Conservation (phyloP, 129 eudicot genomes). For the Helianthus tuberosus region DNA sequence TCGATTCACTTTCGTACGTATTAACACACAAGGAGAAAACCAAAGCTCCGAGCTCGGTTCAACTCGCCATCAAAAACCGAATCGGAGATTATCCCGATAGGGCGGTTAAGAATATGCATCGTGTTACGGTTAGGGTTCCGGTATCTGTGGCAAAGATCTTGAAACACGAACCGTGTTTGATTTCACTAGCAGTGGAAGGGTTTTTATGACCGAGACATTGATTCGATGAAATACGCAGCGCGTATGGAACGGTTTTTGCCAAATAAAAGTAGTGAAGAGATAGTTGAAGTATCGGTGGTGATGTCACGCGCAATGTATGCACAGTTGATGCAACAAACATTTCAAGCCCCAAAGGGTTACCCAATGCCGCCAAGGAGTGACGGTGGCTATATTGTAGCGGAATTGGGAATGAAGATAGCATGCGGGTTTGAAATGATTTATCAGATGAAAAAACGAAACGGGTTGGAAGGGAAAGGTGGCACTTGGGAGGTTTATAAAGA, state of each 20-base stretch:
- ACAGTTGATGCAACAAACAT: conserved; percentile 82
- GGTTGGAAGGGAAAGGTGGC: conserved; percentile 79
- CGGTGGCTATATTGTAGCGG: conserved; percentile 67
- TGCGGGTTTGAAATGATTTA: conserved; percentile 98
- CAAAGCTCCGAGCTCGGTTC: conserved; percentile 37
- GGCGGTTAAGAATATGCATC: conserved; percentile 58
- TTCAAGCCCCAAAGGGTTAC: conserved; percentile 83
- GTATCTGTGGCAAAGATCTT: conserved; percentile 62
- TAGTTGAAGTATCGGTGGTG: conserved; percentile 59
- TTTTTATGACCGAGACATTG: conserved; percentile 90
- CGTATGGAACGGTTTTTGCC: conserved; percentile 75
- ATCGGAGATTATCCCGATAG: conserved; percentile 56
- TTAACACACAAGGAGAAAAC: conserved; percentile 25
- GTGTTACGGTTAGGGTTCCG: conserved; percentile 78
- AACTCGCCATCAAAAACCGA: conserved; percentile 38
- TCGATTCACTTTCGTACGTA: conserved; percentile 41
- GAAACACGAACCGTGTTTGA: conserved; percentile 72
- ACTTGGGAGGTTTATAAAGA: conserved; percentile 78
- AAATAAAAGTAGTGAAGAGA: conserved; percentile 57
- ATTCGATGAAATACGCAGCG: conserved; percentile 79
- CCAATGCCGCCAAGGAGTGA: conserved; percentile 77
- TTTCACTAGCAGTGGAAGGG: conserved; percentile 84
- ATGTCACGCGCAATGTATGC: conserved; percentile 98
- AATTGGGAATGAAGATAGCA: conserved; percentile 92
- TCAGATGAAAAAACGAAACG: conserved; percentile 65